These are phyloP conservation scores for Bolboschoenoplectus hybrid DNA, from an alignment of 202 grass and related monocot genomes.

Conservation along the genomic window DNA sequence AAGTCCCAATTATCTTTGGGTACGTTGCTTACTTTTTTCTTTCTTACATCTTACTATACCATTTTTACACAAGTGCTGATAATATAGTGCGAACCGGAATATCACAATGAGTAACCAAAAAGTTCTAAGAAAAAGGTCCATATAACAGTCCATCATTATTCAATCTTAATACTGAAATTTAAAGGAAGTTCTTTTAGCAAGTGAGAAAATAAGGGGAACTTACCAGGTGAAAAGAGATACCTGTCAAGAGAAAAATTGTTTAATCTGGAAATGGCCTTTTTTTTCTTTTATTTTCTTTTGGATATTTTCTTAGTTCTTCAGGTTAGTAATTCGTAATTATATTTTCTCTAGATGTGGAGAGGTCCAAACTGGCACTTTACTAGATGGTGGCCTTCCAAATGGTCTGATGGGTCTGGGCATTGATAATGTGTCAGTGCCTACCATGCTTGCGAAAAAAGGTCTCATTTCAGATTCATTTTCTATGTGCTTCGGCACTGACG, in stretches of 20 bases:
- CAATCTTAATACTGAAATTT: neutral
- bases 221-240: neutral
- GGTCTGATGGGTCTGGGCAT: constrained; percentile 64
- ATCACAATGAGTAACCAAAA: neutral
- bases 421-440: constrained; percentile 53
- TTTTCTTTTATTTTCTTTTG: neutral
- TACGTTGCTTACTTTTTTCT: neutral
- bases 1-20: constrained; percentile 58
- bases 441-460: constrained; percentile 39
- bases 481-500: constrained; percentile 64
- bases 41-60: neutral
- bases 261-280: neutral
- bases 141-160: neutral
- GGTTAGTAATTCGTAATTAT: neutral
- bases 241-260: neutral
- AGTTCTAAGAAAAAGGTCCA: neutral
- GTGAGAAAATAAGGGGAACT: neutral
- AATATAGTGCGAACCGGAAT: neutral
- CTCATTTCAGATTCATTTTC: constrained; percentile 68
- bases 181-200: neutral
- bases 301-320: neutral
- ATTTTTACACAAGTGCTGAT: neutral
- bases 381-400: constrained; percentile 31
- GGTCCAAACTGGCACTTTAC: constrained; percentile 52
- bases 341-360: constrained; percentile 49